Base-by-base conservation (phyloP, 495 filamentous ascomycete species). In the Xanthoparmelia taractica region DNA sequence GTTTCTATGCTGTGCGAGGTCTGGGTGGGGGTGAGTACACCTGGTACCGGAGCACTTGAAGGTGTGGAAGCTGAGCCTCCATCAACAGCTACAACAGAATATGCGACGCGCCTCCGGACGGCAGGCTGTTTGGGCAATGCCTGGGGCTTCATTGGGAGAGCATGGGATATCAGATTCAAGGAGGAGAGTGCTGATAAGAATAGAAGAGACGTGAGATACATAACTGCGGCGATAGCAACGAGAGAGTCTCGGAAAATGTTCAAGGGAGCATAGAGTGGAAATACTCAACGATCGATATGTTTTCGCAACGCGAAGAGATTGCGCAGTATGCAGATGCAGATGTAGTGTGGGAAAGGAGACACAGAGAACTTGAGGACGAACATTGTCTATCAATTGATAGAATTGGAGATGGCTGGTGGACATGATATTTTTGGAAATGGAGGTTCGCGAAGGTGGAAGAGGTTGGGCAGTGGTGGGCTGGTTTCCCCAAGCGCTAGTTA, bases 71-170 rank as follows among this genome's bases (percentile, higher is more conserved):
- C 60, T 3, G 72, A 69, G 34, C 75, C 77, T 40, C 73, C 70
- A 63, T 73, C 78, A 27, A 81, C 80, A 60, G 80, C 78, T 61
- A 81, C 80, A 36, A 82, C 74, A 8, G 74, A 70, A 65, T 82
- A 82, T 27, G 69, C 65, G 36, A 70, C 67, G 52, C 68, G 68
- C 43, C 57, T 64, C 41, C 47, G 37, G 57, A 67, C 41, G 27
- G 63, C 63, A 43, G 59, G 48, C 45, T 64, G 41, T 50, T 18
- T 37, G 23, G 58, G 48, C 15, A 31, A 40, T 36, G 29, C 59
- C 45, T 36, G 48, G 11, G 55, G 29, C 27, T 33, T 58, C 31
- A 64, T 54, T 31, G 63, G 61, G 4, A 70, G 38, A 27, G 66
- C 59, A 57, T 61, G 47, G n/a, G 59, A 63, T 5, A 63, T 2